phyloP scores from a whole-genome alignment of 768 basidiomycete species.

The Pleurotus djamor region DNA sequence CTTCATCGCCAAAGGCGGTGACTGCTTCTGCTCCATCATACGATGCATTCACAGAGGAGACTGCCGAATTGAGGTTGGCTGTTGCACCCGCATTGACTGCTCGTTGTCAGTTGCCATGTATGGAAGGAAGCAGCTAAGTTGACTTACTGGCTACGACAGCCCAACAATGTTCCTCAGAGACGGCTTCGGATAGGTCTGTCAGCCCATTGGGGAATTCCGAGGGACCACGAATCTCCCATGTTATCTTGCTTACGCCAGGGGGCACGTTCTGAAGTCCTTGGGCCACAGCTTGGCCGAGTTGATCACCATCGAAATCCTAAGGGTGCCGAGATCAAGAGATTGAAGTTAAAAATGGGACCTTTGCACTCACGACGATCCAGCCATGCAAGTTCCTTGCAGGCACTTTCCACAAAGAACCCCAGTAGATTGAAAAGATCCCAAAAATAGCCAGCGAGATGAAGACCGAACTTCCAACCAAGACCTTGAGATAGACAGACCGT shows the following conservation, averaged over 20 bases:
- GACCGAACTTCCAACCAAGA: constrained; percentile 31
- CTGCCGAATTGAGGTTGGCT: constrained; percentile 29
- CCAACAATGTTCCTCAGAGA: constrained; percentile 55
- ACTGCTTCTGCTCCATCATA: constrained; percentile 51
- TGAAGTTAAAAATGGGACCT: neutral
- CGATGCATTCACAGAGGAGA: constrained; percentile 34
- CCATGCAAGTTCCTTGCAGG: constrained; percentile 42
- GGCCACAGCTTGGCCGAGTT: constrained; percentile 45
- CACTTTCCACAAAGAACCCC: constrained; percentile 49
- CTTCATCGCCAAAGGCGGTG: constrained; percentile 44
- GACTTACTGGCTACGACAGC: constrained; percentile 49
- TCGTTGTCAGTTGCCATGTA: neutral
- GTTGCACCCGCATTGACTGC: constrained; percentile 41
- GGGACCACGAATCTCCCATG: constrained; percentile 43
- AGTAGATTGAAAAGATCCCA: constrained; percentile 54
- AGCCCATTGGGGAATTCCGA: constrained; percentile 43
- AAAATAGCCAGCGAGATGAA: constrained; percentile 43
- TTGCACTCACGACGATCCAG: constrained; percentile 50
- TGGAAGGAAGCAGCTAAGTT: neutral
- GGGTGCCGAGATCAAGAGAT: neutral
- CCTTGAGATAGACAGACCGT: constrained; percentile 45
- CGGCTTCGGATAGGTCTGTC: constrained; percentile 35
- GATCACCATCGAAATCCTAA: constrained; percentile 61
- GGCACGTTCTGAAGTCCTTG: constrained; percentile 28
- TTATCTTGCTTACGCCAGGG: constrained; percentile 28